Conservation (phyloP, 306 rosid species). For the Trifolium fragiferum region DNA sequence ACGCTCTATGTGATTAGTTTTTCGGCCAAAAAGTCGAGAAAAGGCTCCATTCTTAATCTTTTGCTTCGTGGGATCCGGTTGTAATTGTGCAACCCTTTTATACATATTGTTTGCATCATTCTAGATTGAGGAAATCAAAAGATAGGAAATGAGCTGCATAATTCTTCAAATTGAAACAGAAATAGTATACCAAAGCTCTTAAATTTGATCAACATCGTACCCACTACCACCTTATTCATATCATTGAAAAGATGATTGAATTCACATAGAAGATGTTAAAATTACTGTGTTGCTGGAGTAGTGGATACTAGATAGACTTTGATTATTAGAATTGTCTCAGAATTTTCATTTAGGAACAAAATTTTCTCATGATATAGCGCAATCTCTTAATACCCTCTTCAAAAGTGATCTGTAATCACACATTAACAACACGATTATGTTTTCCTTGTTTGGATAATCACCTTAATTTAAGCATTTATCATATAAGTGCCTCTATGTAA, state of each 20-base stretch:
- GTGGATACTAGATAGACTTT: conserved; percentile 8
- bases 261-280: conserved; percentile 7
- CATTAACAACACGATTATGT: not conserved
- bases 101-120: conserved; percentile 60
- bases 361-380: conserved; percentile 1
- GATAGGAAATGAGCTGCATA: conserved; percentile 27
- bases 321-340: conserved; percentile 2
- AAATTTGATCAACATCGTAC: conserved; percentile 27
- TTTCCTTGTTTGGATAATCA: not conserved
- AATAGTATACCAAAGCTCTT: conserved; percentile 11
- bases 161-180: conserved; percentile 24
- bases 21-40: conserved; percentile 64
- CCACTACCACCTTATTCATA: conserved; percentile 28
- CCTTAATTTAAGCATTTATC: not conserved
- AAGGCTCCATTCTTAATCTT: conserved; percentile 42
- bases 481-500: not conserved
- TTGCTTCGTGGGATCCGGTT: conserved; percentile 51
- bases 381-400: not conserved
- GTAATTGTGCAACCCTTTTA: conserved; percentile 55
- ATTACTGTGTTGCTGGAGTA: conserved; percentile 23
- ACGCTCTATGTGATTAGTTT: conserved; percentile 56
- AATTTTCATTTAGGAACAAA: conserved; percentile 13
- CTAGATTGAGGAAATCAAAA: conserved; percentile 51
- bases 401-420: not conserved
- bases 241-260: conserved; percentile 33